phyloP scores from a whole-genome alignment of 2,329 filamentous ascomycete species.

The Domatiomyces catenatus region DNA sequence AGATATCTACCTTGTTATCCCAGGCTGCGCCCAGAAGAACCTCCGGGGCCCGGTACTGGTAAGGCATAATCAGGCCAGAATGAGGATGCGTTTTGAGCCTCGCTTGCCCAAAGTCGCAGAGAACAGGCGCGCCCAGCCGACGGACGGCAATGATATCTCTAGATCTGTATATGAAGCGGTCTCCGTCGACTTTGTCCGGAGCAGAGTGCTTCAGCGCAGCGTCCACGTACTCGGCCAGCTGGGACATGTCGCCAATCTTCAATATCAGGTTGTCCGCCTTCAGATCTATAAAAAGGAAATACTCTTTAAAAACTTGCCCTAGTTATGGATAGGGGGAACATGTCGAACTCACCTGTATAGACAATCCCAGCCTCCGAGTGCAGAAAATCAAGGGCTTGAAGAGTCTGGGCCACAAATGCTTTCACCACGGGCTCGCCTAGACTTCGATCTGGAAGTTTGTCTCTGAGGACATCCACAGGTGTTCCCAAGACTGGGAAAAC shows the following conservation, averaged over 20 bases:
- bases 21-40: too few relatives aligned
- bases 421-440: neutral
- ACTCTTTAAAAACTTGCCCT: too few relatives aligned
- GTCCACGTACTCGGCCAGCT: neutral
- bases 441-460: neutral
- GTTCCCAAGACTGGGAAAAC: conserved; percentile 19
- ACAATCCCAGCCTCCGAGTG: conserved; percentile 13
- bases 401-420: neutral
- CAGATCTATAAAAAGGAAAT: neutral
- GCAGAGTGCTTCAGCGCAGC: neutral
- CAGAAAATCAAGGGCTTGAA: conserved; percentile 17
- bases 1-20: too few relatives aligned
- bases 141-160: too few relatives aligned
- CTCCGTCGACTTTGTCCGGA: neutral
- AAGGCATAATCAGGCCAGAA: too few relatives aligned
- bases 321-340: neutral
- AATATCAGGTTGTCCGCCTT: neutral
- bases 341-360: neutral
- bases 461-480: conserved; percentile 5
- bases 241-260: neutral
- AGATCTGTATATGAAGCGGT: too few relatives aligned
- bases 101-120: too few relatives aligned
- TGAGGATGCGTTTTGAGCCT: too few relatives aligned
- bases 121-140: too few relatives aligned
- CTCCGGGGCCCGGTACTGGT: too few relatives aligned